These are phyloP conservation scores for Fonsecaea pedrosoi DNA, from an alignment of 2,329 filamentous ascomycete genomes.

Conservation along the genomic window DNA sequence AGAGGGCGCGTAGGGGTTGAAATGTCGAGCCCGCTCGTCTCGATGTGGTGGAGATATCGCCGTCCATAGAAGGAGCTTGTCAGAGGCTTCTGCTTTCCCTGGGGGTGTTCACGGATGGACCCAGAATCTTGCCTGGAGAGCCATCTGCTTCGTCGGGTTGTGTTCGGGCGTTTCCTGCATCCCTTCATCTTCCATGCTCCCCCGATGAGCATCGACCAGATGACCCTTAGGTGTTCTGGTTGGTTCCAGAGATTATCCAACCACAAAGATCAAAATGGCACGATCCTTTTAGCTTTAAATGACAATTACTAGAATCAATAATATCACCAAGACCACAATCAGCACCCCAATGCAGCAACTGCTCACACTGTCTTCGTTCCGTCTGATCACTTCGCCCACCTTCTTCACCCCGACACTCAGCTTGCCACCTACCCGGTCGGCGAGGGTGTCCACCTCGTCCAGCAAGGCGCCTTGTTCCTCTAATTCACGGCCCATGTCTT, in stretches of 20 bases:
- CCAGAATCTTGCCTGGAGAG: neutral
- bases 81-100: neutral
- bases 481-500: constrained; percentile 94
- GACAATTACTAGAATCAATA: constrained; percentile 79
- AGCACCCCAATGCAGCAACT: constrained; percentile 37
- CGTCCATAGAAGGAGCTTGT: neutral
- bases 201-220: neutral
- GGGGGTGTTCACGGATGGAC: neutral
- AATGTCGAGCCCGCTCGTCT: neutral
- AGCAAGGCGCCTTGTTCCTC: constrained; percentile 94
- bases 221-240: neutral
- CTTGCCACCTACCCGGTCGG: constrained; percentile 85
- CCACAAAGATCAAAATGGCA: neutral
- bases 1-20: constrained; percentile 34
- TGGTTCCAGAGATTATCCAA: neutral
- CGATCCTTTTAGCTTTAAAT: neutral
- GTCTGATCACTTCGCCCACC: constrained; percentile 80
- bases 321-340: constrained; percentile 63
- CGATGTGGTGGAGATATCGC: constrained; percentile 2
- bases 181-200: neutral
- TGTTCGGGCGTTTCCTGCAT: neutral
- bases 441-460: constrained; percentile 80
- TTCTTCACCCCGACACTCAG: constrained; percentile 86
- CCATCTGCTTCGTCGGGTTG: neutral
- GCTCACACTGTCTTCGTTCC: constrained; percentile 76